Evolutionary conservation across 176 grass and related monocot genomes (phyloP).

Genomic region (Sorghum bicolor): Sorghum_bicolor_NCBIv3 NC_012870.2:4546001-4546500

Average conservation of each 20-base stretch:
- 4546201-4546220: background rate
- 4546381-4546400: background rate
- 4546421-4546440: background rate
- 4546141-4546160: background rate
- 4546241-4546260: background rate
- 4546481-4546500: too few relatives aligned
- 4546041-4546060: background rate
- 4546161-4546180: background rate
- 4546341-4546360: background rate
- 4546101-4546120: background rate
- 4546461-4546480: background rate
- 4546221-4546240: background rate
- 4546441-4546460: background rate
- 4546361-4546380: background rate
- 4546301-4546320: background rate
- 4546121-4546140: background rate
- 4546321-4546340: background rate
- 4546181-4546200: background rate
- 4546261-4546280: background rate
- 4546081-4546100: background rate
- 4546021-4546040: too few relatives aligned
- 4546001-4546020: too few relatives aligned
- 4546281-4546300: background rate
- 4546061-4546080: background rate
- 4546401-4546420: too few relatives aligned